A percentile compares a stretch with the other conserved stretches of the same genome.
phyloP scores from a whole-genome alignment of 805 yeast genomes.

The Cyberlindnera subsufficiens region DNA sequence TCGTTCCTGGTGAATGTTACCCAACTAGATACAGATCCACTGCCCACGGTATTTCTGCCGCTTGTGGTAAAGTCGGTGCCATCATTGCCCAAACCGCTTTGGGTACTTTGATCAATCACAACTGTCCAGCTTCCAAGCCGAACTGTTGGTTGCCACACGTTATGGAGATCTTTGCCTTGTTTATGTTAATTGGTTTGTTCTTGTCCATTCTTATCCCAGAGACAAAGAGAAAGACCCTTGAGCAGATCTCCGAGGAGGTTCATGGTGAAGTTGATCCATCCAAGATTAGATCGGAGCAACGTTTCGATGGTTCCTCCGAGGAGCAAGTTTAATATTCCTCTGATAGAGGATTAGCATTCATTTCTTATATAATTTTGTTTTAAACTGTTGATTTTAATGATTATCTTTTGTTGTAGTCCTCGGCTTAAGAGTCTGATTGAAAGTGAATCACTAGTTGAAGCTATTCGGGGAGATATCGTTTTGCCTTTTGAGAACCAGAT shows the following conservation, averaged over 20 bases:
- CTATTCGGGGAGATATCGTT: too few species aligned
- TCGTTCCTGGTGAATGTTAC: constrained; percentile 86
- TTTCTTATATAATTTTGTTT: neutral
- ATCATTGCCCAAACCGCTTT: constrained; percentile 84
- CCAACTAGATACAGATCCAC: constrained; percentile 95
- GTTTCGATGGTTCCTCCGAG: constrained; percentile 15
- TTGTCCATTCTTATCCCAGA: constrained; percentile 73
- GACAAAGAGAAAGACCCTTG: constrained; percentile 87
- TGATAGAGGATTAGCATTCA: neutral
- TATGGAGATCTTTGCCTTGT: constrained; percentile 88
- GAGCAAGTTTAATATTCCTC: constrained; percentile 10
- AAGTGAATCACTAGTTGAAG: too few species aligned
- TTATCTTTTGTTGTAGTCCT: too few species aligned
- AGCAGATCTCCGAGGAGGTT: constrained; percentile 71
- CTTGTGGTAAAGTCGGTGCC: constrained; percentile 88
- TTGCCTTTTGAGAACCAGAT: too few species aligned
- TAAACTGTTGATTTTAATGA: too few species aligned
- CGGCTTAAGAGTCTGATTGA: too few species aligned
- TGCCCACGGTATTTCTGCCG: constrained; percentile 94
- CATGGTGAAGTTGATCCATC: constrained; percentile 71
- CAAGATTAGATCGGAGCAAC: constrained; percentile 22
- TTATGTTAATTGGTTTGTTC: constrained; percentile 77
- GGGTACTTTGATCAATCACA: constrained; percentile 78
- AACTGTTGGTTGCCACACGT: constrained; percentile 88
- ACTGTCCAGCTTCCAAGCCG: constrained; percentile 48